A percentile compares a stretch with the other conserved stretches of the same genome.
Evolutionary conservation across 164 flowering plant genomes (phyloP).

Genomic region (Tetrastigma voinierianum): DNA sequence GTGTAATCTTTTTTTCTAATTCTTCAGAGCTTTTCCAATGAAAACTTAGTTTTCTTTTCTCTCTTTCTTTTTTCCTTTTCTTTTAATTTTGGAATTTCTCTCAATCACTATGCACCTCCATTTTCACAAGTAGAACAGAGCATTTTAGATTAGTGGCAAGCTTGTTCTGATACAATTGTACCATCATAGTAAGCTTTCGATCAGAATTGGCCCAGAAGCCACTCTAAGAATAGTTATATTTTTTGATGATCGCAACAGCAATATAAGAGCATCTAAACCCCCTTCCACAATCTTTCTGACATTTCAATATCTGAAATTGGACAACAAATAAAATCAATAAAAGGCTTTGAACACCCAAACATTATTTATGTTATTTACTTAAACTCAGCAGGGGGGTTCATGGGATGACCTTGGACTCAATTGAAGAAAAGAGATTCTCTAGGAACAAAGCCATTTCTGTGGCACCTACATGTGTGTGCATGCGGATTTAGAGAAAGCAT

Average conservation of each 20-base stretch:
- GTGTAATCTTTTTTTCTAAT: too few relatives aligned
- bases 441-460: background rate
- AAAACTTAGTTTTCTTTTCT: too few relatives aligned
- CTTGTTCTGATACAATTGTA: too few relatives aligned
- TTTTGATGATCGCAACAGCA: conserved; percentile 61
- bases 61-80: too few relatives aligned
- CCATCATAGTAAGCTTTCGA: too few relatives aligned
- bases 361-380: too few relatives aligned
- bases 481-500: too few relatives aligned
- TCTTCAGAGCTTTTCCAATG: too few relatives aligned
- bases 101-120: background rate
- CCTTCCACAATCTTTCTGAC: conserved; percentile 84
- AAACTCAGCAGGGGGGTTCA: background rate
- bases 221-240: conserved; percentile 73
- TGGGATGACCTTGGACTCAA: background rate
- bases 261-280: conserved; percentile 80
- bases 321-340: too few relatives aligned
- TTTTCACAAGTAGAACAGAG: background rate
- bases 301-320: conserved; percentile 56
- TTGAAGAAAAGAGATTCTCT: background rate
- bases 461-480: too few relatives aligned
- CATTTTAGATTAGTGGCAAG: background rate
- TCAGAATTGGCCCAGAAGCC: conserved; percentile 78
- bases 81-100: too few relatives aligned
- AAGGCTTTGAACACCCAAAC: too few relatives aligned